Base-by-base conservation (phyloP, 768 basidiomycete genomes). In the Auricularia sp. region DNA sequence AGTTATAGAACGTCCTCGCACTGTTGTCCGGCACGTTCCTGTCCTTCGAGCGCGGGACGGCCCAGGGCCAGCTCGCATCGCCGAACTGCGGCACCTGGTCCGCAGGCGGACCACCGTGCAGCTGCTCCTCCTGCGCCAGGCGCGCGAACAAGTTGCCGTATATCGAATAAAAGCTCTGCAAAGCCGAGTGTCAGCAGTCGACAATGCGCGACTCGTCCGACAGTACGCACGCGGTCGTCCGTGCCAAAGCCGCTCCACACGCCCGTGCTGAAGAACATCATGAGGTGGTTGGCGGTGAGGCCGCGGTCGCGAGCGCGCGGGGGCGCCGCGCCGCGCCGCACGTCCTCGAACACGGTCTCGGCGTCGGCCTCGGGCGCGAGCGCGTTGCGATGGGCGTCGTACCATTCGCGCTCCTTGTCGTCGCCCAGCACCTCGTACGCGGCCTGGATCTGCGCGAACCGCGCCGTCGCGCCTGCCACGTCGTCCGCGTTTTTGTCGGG, bases 321-420 rank as follows among this genome's bases (percentile, higher is more conserved):
- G 36, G 83, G 81, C 47, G 81, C 80, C 6, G 76, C 75, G 16
- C 95, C 95, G 64, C 77, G 82, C 61, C 85, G 83, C 64, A 98
- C 87, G 70, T 93, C 90, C 66, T 97, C 87, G 69, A 93, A 91
- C 16, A 96, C 87, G 2, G 81, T 83, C 54, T 88, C 86, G 54
- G 90, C 90, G 73, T 95, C 95, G 51, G 91, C 84, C 70, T 90
- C 89, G 2, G 90, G 89, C 18, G 80, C 78, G 6, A 93, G 80
- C 33, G 90, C 88, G 35, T 88, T 86, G 65, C 87, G 86, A 73
- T 98, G 96, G 3, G 86, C 86, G 75, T 99, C 97, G 74, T 99
- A 99, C 91, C 94, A 99, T 54, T 97, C 94, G 69, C 97, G 81
- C 81, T 98, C 96, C 90, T 98, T 93, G 66, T 95, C 92, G 74